Conservation (phyloP, 768 basidiomycete species). For the Megacollybia marginata region DNA sequence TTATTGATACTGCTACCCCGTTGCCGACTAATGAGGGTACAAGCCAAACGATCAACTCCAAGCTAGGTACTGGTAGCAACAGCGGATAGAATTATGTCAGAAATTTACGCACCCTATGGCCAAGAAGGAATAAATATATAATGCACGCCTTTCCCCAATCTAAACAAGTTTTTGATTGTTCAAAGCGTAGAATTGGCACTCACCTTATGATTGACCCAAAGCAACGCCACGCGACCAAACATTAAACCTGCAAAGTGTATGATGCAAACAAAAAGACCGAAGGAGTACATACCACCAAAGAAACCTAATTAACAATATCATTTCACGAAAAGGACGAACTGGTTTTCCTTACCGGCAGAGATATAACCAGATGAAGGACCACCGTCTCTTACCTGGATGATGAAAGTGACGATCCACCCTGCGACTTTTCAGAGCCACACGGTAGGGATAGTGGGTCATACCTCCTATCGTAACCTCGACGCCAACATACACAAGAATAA, state of each 20-base stretch:
- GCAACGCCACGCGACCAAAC: constrained; percentile 43
- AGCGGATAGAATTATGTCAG: neutral
- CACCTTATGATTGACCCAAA: constrained; percentile 51
- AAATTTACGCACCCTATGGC: constrained; percentile 35
- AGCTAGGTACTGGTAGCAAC: constrained; percentile 21
- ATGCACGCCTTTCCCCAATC: constrained; percentile 47
- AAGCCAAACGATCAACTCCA: constrained; percentile 65
- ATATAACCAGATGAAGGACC: constrained; percentile 47
- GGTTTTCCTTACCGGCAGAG: constrained; percentile 27
- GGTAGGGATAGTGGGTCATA: neutral
- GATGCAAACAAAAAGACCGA: neutral
- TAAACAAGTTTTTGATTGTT: constrained; percentile 8
- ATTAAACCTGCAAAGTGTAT: constrained; percentile 36
- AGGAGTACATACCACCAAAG: constrained; percentile 36
- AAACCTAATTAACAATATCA: constrained; percentile 19
- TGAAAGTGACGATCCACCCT: constrained; percentile 71
- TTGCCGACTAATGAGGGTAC: constrained; percentile 58
- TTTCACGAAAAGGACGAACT: neutral
- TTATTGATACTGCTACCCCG: constrained; percentile 54
- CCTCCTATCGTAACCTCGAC: constrained; percentile 28
- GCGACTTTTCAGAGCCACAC: neutral
- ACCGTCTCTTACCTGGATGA: constrained; percentile 34
- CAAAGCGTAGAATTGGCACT: neutral
- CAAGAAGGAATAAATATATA: constrained; percentile 45
- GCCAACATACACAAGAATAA: constrained; percentile 34